Percentiles rank a stretch among this genome's conserved stretches.
Evolutionary conservation across 495 filamentous ascomycete genomes (phyloP).

Genomic region (Neurospora tetraspora): DNA sequence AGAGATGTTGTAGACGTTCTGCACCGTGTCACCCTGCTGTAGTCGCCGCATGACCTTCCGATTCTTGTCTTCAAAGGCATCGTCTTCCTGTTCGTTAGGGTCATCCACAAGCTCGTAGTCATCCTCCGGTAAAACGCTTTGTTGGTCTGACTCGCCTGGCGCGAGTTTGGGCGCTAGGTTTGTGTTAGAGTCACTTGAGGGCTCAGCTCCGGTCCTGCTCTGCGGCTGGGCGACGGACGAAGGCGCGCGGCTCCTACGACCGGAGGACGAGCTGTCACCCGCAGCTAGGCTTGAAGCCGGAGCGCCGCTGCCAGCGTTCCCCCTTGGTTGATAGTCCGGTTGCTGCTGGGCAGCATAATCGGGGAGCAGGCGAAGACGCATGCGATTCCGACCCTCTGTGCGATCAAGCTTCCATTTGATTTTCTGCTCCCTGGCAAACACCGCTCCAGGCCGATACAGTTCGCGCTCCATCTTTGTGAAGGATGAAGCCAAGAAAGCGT

Average conservation of each 20-base stretch:
- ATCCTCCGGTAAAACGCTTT: conserved; percentile 53
- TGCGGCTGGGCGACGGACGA: conserved; percentile 20
- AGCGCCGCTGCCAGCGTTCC: conserved; percentile 35
- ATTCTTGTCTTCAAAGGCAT: conserved; percentile 93
- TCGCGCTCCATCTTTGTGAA: conserved; percentile 66
- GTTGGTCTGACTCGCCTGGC: conserved; percentile 5
- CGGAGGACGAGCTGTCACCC: not conserved
- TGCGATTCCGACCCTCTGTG: conserved; percentile 90
- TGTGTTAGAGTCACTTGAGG: conserved; percentile 2
- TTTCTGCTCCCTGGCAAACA: conserved; percentile 55
- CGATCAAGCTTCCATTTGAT: conserved; percentile 86
- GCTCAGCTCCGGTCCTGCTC: conserved; percentile 8
- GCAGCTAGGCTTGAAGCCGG: conserved; percentile 15
- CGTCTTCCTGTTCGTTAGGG: conserved; percentile 66
- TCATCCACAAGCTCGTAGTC: conserved; percentile 90
- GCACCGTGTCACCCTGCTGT: conserved; percentile 84
- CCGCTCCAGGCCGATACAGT: conserved; percentile 63
- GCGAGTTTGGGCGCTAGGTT: not conserved
- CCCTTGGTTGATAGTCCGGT: conserved; percentile 78
- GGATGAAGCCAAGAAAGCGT: conserved; percentile 58
- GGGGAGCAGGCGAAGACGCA: conserved; percentile 77
- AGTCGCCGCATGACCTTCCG: conserved; percentile 92
- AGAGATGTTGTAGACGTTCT: conserved; percentile 89
- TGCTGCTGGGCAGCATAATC: conserved; percentile 55
- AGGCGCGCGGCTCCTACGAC: conserved; percentile 24